Evolutionary conservation across 768 basidiomycete species (phyloP).

Genomic region (Boletus bicolor): DNA sequence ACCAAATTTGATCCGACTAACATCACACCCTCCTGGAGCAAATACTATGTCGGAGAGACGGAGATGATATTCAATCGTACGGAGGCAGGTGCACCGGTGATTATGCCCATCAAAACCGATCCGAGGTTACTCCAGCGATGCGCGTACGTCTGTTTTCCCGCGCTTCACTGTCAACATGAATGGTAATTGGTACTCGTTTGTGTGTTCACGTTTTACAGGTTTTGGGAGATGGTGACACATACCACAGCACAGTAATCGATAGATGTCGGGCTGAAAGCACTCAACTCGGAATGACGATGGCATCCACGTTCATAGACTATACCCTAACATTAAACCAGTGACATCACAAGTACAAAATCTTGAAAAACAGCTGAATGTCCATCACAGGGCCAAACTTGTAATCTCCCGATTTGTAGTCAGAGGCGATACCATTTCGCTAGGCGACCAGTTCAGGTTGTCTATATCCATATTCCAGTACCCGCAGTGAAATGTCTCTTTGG

Average conservation of each 20-base stretch:
- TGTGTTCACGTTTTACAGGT: not conserved
- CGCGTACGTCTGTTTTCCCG: slow-evolving; percentile 5
- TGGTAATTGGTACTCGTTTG: not conserved
- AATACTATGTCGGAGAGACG: not conserved
- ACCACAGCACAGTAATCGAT: slow-evolving; percentile 7
- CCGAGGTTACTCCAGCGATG: slow-evolving; percentile 1
- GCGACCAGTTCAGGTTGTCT: too few species aligned
- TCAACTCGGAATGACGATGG: not conserved
- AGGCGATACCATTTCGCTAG: too few species aligned
- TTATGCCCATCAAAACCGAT: slow-evolving; percentile 6
- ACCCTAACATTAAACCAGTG: too few species aligned
- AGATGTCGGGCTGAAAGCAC: not conserved
- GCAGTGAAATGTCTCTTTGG: too few species aligned
- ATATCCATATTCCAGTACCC: too few species aligned
- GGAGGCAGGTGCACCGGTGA: not conserved
- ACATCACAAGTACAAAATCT: too few species aligned
- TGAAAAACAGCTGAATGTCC: too few species aligned
- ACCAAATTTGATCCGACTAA: slow-evolving; percentile 10
- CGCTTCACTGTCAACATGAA: not conserved
- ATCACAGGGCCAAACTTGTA: too few species aligned
- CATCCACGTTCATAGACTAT: too few species aligned
- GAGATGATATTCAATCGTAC: slow-evolving; percentile 21
- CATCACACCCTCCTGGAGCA: slow-evolving; percentile 16
- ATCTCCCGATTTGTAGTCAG: too few species aligned
- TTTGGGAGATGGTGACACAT: slow-evolving; percentile 14